A percentile compares a stretch with the other conserved stretches of the same genome.
These are phyloP conservation scores for Colletotrichum sp. DNA, from an alignment of 2,329 filamentous ascomycete species.

Conservation along the genomic window DNA sequence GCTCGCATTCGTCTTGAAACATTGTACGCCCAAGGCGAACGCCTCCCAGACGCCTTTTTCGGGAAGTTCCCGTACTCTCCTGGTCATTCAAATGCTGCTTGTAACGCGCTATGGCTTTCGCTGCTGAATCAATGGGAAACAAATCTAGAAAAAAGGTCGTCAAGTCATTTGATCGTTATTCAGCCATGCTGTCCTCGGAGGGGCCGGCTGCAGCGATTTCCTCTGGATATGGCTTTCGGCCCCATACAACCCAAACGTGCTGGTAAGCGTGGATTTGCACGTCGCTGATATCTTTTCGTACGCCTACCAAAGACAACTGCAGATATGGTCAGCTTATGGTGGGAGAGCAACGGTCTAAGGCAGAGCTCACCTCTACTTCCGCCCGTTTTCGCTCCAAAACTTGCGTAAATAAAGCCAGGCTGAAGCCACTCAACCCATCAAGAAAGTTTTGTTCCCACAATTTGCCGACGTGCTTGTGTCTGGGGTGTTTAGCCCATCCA, in stretches of 20 bases:
- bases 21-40: not conserved
- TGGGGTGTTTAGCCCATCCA: conserved; percentile 54
- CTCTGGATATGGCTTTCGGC: conserved; percentile 50
- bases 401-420: conserved; percentile 44
- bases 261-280: conserved; percentile 53
- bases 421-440: conserved; percentile 50
- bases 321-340: conserved; percentile 15
- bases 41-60: not conserved
- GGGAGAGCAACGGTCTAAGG: not conserved
- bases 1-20: not conserved
- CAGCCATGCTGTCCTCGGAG: not conserved
- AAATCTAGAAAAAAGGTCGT: not conserved
- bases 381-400: conserved; percentile 43
- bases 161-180: not conserved
- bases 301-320: conserved; percentile 53
- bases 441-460: conserved; percentile 50
- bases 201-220: conserved; percentile 25
- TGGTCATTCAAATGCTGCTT: not conserved
- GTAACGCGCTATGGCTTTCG: not conserved
- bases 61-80: not conserved
- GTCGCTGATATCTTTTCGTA: conserved; percentile 52
- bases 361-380: conserved; percentile 50
- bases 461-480: conserved; percentile 46
- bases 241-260: conserved; percentile 54
- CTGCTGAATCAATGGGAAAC: not conserved